Base-by-base conservation (phyloP, 257 asterid species). In the Solanum microdontum region DNA sequence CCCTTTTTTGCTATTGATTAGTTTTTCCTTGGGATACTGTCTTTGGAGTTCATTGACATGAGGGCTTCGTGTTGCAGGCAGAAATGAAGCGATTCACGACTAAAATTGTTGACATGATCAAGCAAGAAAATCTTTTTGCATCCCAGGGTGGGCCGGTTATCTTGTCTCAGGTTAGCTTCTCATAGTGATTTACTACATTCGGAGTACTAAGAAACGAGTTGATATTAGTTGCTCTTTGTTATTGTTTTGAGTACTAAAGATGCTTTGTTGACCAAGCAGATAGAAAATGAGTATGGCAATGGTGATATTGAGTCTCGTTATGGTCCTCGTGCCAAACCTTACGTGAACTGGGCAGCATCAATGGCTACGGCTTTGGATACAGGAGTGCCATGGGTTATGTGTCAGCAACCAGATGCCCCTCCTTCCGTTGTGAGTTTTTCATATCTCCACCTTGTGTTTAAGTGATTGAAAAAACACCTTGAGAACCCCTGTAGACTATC, bases 321-420 rank as follows among this genome's bases (percentile, higher is more conserved):
- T 85, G 99, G 98, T 26, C 30, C 80, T 32, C 83, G 89, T 77
- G 99, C 95, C 66, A 94, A 95, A 93, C 73, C 94, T 17, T 96
- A 96, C 88, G 88, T 95, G 70, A 89, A 91, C 14, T 96, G 99
- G 99, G 98, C 99, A 30, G 99, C 98, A 17, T 10, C 93, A 48
- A 95, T 95, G 99, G 99, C 99, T 3, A 90, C 91, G 30, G 92
- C 98, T 51, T 82, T 94, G 88, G 84, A 94, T 86, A 95, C 98
- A 10, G 98, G 97, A 86, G 99, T 96, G 37, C 98, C 99, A 9
- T 96, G 99, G 99, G 93, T 92, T 48, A 96, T 96, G 99, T 96
- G 99, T 92, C 98, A 95, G 90, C 99, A 96, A 88, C 87, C 70
- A 6, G 96, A 96, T 92, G 98, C 99, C 36, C 99, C 99, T 21